Percentiles rank a stretch among this genome's conserved stretches.
These are phyloP conservation scores for Aspergillus egyptiacus DNA, from an alignment of 495 filamentous ascomycete genomes.

Conservation along the genomic window DNA sequence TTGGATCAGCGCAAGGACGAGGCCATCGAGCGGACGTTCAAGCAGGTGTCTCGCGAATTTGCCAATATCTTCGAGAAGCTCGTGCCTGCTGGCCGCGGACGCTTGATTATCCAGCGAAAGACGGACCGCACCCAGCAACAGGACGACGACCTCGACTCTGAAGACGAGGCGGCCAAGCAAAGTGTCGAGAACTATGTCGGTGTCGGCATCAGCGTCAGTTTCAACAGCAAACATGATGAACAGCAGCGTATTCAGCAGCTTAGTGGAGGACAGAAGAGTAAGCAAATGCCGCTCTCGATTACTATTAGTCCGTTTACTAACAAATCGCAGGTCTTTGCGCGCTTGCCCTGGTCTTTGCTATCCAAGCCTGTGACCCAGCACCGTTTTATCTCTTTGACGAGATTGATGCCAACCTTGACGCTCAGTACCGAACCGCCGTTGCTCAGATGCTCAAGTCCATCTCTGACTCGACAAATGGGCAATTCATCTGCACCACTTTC, in stretches of 20 bases:
- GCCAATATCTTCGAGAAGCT: conserved; percentile 88
- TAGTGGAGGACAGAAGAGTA: conserved; percentile 95
- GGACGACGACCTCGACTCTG: conserved; percentile 62
- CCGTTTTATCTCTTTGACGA: conserved; percentile 99
- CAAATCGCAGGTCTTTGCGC: conserved; percentile 70
- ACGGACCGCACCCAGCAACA: conserved; percentile 60
- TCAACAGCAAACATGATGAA: conserved; percentile 97
- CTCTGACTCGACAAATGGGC: conserved; percentile 51
- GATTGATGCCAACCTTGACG: conserved; percentile 97
- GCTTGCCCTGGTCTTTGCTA: conserved; percentile 94
- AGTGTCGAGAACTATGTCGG: conserved; percentile 94
- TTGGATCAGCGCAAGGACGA: conserved; percentile 94
- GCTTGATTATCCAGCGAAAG: conserved; percentile 88
- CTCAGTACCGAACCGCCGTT: conserved; percentile 92
- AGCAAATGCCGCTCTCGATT: conserved; percentile 31
- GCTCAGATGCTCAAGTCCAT: conserved; percentile 80
- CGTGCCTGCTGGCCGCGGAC: conserved; percentile 86
- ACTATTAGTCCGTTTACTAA: conserved; percentile 19
- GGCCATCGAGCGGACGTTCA: conserved; percentile 92
- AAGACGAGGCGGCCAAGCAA: conserved; percentile 50
- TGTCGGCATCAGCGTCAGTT: conserved; percentile 96
- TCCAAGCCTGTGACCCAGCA: conserved; percentile 93
- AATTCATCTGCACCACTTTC: conserved; percentile 94
- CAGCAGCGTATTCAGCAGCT: conserved; percentile 97
- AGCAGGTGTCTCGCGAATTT: conserved; percentile 92